These are phyloP conservation scores for Botrytis pseudocinerea DNA, from an alignment of 2,329 filamentous ascomycete genomes.

Conservation along the genomic window DNA sequence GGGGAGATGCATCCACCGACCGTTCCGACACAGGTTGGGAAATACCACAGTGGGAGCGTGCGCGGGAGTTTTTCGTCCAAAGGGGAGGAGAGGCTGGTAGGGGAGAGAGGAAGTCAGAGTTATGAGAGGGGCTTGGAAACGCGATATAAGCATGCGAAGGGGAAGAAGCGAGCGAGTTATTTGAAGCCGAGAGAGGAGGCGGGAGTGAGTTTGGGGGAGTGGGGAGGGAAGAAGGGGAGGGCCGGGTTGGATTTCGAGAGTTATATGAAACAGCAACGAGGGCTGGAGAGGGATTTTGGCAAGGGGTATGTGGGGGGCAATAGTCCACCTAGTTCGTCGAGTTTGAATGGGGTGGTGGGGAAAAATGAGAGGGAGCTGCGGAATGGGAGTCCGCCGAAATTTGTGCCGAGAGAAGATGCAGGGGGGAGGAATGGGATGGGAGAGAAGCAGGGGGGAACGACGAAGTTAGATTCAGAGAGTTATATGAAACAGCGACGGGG, in stretches of 20 bases:
- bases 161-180: slow-evolving; percentile 9
- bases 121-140: not conserved
- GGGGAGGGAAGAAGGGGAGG: not conserved
- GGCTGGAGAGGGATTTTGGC: slow-evolving; percentile 18
- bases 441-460: not conserved
- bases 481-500: slow-evolving; percentile 2
- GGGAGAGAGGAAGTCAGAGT: not conserved
- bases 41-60: slow-evolving; percentile 14
- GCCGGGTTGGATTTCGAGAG: not conserved
- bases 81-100: not conserved
- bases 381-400: not conserved
- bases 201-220: not conserved
- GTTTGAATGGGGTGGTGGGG: not conserved
- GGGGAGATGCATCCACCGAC: not conserved
- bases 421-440: too few species aligned
- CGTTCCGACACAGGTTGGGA: slow-evolving; percentile 9
- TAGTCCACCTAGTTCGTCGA: not conserved
- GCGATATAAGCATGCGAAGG: slow-evolving; percentile 7
- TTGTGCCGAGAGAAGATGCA: not conserved
- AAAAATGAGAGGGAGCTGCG: not conserved
- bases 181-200: not conserved
- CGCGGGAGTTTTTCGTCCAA: not conserved
- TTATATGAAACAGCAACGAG: slow-evolving; percentile 8
- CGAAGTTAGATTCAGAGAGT: not conserved
- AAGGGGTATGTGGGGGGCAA: not conserved